phyloP scores from a whole-genome alignment of 2,329 filamentous ascomycete species.

The Fusarium verrucosum region DNA sequence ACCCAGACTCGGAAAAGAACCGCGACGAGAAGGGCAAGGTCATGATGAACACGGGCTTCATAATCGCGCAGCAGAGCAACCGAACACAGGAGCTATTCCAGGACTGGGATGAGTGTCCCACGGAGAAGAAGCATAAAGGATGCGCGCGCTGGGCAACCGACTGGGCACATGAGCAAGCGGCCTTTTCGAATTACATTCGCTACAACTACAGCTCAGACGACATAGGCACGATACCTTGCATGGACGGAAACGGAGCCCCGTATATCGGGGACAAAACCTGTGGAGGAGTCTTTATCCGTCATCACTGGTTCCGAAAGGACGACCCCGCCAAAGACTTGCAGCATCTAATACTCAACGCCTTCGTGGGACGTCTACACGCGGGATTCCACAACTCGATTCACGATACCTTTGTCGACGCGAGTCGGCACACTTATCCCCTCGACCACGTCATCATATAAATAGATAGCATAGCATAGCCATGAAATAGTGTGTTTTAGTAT shows the following conservation, averaged over 20 bases:
- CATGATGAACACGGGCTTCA: constrained; percentile 37
- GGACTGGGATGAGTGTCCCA: constrained; percentile 14
- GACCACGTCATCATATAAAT: background rate
- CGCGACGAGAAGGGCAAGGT: constrained; percentile 44
- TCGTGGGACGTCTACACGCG: constrained; percentile 5
- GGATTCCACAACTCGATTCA: constrained; percentile 10
- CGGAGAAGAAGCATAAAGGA: constrained; percentile 4
- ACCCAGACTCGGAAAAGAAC: constrained; percentile 52
- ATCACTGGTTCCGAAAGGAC: constrained; percentile 36
- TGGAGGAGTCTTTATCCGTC: constrained; percentile 40
- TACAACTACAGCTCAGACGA: constrained; percentile 42
- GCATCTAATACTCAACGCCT: background rate
- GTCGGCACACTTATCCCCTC: constrained; percentile 6
- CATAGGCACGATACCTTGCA: constrained; percentile 36
- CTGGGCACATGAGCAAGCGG: constrained; percentile 46
- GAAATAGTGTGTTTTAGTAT: background rate
- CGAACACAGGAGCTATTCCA: constrained; percentile 34
- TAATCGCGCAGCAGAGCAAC: constrained; percentile 36
- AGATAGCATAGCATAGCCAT: background rate
- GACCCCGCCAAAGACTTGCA: constrained; percentile 13
- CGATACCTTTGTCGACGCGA: constrained; percentile 15
- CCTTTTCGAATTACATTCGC: constrained; percentile 40
- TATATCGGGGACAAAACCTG: constrained; percentile 37
- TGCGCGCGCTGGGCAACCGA: constrained; percentile 38
- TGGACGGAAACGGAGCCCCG: constrained; percentile 41